phyloP scores from a whole-genome alignment of 768 basidiomycete genomes.

The Wakefieldia striispora region DNA sequence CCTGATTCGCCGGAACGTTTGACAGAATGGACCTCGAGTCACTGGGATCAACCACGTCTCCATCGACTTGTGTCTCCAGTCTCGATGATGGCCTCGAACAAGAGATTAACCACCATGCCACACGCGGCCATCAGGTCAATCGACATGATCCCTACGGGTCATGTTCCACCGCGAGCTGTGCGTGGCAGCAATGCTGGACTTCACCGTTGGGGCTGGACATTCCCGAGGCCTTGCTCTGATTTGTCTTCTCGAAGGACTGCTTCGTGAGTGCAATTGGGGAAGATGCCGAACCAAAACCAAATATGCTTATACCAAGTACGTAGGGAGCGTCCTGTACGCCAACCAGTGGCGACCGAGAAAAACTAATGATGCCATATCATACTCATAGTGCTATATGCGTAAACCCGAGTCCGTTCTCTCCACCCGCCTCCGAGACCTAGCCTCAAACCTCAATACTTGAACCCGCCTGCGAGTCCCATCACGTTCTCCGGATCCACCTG shows the following conservation, averaged over 20 bases:
- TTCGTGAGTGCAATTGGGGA: background rate
- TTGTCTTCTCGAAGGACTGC: background rate
- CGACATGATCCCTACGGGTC: slow-evolving; percentile 11
- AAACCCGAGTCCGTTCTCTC: slow-evolving; percentile 3
- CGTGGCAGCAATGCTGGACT: slow-evolving; percentile 2
- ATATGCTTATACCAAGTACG: no score
- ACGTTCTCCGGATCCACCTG: slow-evolving; percentile 54
- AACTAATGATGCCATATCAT: slow-evolving; percentile 1
- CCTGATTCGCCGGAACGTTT: slow-evolving; percentile 8
- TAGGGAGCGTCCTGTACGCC: background rate
- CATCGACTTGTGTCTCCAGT: slow-evolving; percentile 2
- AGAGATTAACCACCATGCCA: slow-evolving; percentile 27
- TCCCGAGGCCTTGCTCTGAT: background rate
- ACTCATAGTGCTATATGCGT: background rate
- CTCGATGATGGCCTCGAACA: background rate
- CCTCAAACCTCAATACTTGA: slow-evolving; percentile 43
- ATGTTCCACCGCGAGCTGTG: slow-evolving; percentile 3
- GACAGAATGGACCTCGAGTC: slow-evolving; percentile 17
- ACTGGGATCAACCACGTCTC: slow-evolving; percentile 10
- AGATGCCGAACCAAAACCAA: no score
- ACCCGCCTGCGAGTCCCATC: slow-evolving; percentile 69
- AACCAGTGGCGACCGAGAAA: background rate
- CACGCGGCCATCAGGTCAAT: slow-evolving; percentile 13
- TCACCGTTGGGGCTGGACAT: slow-evolving; percentile 7
- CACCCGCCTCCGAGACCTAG: background rate